Evolutionary conservation across 2,329 filamentous ascomycete species (phyloP), one percentile per base, ranked within the genome.

Genomic region (Aspergillus amoenus): DNA sequence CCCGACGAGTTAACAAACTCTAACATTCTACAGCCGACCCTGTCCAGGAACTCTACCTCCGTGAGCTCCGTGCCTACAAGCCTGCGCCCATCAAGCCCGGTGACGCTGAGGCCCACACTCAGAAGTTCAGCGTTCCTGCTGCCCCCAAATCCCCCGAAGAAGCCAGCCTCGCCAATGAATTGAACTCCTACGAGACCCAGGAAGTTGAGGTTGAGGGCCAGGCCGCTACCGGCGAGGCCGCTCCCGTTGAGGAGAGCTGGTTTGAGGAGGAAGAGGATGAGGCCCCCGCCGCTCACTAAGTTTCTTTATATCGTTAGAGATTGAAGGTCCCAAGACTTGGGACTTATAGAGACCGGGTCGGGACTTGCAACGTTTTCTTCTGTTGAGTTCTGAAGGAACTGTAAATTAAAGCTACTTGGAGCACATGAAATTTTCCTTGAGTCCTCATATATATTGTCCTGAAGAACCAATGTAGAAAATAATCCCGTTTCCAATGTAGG

Each of bases 1-100:
- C 22, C 13, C 42, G 34, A 12, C 43, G 34, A 34, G 41, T 21
- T 34, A 15, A 42, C 56, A 34, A 40, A 63, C 56, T 56, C 64
- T 67, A 63, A 71, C 62, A 55, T 58, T 51, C 52, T 64, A 39
- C 74, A 97, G 94, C 91, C 86, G 94, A 99, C 79, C 87, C 96
- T 72, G 91, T 99, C 70, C 94, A 97, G 81, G 93, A 97, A 76
- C 86, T 99, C 74, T 99, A 99, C 84, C 87, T 99, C 69, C 89
- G 88, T 78, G 93, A 97, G 81, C 87, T 99, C 75, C 94, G 93
- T 82, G 86, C 87, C 79, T 97, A 96, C 89, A 97, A 97, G 86
- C 82, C 88, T 64, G 82, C 90, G 56, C 82, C 86, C 66, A 76
- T 93, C 80, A 96, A 97, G 84, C 84, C 91, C 64, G 85, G 86